phyloP scores from a whole-genome alignment of 306 rosid genomes.

The Inga oerstediana region DNA sequence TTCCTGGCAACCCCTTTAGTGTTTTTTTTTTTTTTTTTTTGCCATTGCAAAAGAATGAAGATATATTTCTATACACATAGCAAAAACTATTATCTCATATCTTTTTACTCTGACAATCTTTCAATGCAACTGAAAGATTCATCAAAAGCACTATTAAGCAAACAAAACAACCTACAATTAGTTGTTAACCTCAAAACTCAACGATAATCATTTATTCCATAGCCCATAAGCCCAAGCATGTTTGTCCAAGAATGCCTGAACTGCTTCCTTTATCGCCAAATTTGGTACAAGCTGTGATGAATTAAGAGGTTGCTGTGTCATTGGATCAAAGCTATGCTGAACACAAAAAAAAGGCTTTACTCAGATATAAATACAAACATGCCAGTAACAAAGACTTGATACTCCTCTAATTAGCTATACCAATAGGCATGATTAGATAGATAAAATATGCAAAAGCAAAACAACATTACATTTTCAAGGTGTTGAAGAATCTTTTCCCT shows the following conservation, averaged over 20 bases:
- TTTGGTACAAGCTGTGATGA: conserved; percentile 69
- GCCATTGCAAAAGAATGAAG: too few relatives aligned
- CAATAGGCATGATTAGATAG: not conserved
- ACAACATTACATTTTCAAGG: conserved; percentile 61
- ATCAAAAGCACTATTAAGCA: not conserved
- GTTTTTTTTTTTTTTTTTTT: too few relatives aligned
- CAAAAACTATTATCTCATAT: too few relatives aligned
- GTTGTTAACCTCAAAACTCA: conserved; percentile 5
- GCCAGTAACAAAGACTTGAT: too few relatives aligned
- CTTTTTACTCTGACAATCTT: too few relatives aligned
- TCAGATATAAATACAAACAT: too few relatives aligned
- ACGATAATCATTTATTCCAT: conserved; percentile 39
- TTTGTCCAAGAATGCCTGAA: conserved; percentile 61
- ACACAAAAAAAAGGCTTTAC: not conserved
- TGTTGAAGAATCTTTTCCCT: conserved; percentile 83
- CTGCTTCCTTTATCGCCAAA: conserved; percentile 77
- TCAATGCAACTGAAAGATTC: not conserved
- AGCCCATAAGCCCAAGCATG: conserved; percentile 84
- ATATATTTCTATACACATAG: too few relatives aligned
- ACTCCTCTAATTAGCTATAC: too few relatives aligned
- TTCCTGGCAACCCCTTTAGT: too few relatives aligned
- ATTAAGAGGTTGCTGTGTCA: conserved; percentile 65
- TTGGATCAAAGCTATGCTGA: conserved; percentile 80
- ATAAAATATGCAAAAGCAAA: conserved; percentile 21
- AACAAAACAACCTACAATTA: not conserved